Evolutionary conservation across 495 filamentous ascomycete genomes (phyloP), one percentile per base, ranked within the genome.

Genomic region (Cenococcum geophilum): DNA sequence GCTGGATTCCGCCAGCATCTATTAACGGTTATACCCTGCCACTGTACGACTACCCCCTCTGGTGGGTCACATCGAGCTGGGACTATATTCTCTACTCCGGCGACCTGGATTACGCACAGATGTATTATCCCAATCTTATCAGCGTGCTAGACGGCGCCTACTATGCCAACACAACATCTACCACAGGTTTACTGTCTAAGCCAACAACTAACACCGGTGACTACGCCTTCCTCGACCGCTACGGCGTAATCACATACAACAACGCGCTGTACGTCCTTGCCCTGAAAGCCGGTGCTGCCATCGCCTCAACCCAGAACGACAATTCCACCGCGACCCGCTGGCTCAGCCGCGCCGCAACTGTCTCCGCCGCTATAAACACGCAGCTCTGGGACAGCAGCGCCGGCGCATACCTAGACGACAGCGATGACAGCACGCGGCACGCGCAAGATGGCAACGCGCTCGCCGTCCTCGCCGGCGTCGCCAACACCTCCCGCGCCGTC

Each of bases 1-100:
- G 78, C 4, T 80, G 77, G 78, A 79, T 80, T 42, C 77, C 77
- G n/a, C 78, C 78, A 14, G 78, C 78, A 2, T 76, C 73, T 68
- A 80, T 73, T 34, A 76, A 76, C 27, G 69, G 74, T 43, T 80
- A 80, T 58, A 73, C 67, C 0, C 72, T 80, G 5, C 62, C 69
- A 6, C 69, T 80, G 0, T 76, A 76, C 47, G 77, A 80, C 54
- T 80, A 80, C 55, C 76, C 77, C 2, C 63, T 80, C 4, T 78
- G 73, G 70, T 80, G 77, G 76, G 72, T 80, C 1, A 68, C 71
- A 10, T 73, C 71, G 36, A 74, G 68, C 49, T 74, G 71, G 52
- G 76, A 80, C 62, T 67, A 75, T 18, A 72, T 76, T 36, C 67
- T 78, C 63, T 78, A 80, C 54, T 77, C 76, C 0, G 75, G 75